Conservation (phyloP, 768 basidiomycete species). For the Boletus sp. region DNA sequence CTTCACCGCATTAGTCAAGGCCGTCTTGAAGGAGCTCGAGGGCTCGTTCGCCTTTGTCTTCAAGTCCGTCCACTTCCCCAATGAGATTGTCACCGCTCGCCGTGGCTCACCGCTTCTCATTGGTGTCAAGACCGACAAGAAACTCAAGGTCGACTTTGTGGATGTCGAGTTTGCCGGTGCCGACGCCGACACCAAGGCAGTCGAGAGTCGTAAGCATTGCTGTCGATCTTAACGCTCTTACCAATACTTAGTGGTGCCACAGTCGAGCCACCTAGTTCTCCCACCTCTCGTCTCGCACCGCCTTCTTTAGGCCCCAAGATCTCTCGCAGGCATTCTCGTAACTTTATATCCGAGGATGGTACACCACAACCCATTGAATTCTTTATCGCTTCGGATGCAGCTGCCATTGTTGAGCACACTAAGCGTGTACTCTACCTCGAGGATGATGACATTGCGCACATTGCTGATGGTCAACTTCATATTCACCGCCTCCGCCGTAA, state of each 20-base stretch:
- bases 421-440: slow-evolving; percentile 98
- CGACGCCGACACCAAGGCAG: slow-evolving; percentile 48
- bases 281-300: slow-evolving; percentile 66
- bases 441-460: slow-evolving; percentile 98
- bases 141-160: slow-evolving; percentile 99
- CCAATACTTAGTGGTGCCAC: slow-evolving; percentile 2
- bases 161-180: slow-evolving; percentile 92
- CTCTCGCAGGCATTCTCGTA: slow-evolving; percentile 90
- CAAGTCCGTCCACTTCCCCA: slow-evolving; percentile 94
- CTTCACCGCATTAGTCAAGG: slow-evolving; percentile 92
- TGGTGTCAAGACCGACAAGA: slow-evolving; percentile 99
- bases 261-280: slow-evolving; percentile 49
- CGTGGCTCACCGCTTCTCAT: slow-evolving; percentile 95
- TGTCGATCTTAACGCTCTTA: not conserved
- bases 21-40: slow-evolving; percentile 95
- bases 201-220: slow-evolving; percentile 39
- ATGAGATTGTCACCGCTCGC: slow-evolving; percentile 92
- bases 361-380: slow-evolving; percentile 99
- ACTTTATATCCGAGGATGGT: slow-evolving; percentile 98
- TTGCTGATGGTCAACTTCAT: slow-evolving; percentile 94
- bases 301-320: slow-evolving; percentile 65
- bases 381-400: slow-evolving; percentile 97
- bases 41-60: slow-evolving; percentile 99
- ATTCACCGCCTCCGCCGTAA: slow-evolving; percentile 96
- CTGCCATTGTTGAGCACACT: slow-evolving; percentile 97